Percentiles rank a stretch among this genome's conserved stretches.
These are phyloP conservation scores for Peronosclerospora sorghi DNA, from an alignment of 352 stramenopile species.

Conservation along the genomic window DNA sequence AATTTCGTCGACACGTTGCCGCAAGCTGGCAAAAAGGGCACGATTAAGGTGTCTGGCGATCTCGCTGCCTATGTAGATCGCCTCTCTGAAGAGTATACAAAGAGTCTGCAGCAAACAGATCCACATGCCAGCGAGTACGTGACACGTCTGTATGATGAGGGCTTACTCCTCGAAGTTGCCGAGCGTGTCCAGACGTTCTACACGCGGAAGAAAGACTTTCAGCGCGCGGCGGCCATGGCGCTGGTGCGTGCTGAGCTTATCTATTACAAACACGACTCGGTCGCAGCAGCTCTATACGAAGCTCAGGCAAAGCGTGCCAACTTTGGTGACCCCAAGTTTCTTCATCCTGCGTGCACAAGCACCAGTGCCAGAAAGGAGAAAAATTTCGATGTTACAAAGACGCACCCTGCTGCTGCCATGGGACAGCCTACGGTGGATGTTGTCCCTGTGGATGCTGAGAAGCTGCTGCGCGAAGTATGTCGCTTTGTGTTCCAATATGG, in stretches of 20 bases:
- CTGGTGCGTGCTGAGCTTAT: constrained; percentile 91
- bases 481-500: constrained; percentile 91
- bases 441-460: constrained; percentile 52
- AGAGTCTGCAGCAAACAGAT: constrained; percentile 94
- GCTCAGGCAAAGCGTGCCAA: constrained; percentile 71
- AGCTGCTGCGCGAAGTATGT: constrained; percentile 84
- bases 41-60: constrained; percentile 85
- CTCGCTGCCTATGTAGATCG: constrained; percentile 85
- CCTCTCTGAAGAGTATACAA: constrained; percentile 97
- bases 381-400: constrained; percentile 44
- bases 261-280: constrained; percentile 95
- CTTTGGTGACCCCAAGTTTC: constrained; percentile 73
- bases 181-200: constrained; percentile 88
- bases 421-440: constrained; percentile 67
- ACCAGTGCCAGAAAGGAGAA: constrained; percentile 26
- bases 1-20: constrained; percentile 72
- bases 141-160: constrained; percentile 88
- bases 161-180: constrained; percentile 81
- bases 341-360: constrained; percentile 84
- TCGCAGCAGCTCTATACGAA: constrained; percentile 70
- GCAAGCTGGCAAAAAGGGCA: constrained; percentile 54
- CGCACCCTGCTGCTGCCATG: constrained; percentile 62
- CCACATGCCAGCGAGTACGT: constrained; percentile 95
- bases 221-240: constrained; percentile 81
- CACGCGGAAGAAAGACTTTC: constrained; percentile 55